Percentiles rank a stretch among this genome's conserved stretches.
Evolutionary conservation across 768 basidiomycete genomes (phyloP).

Genomic region (Panaeolus cyanescens): DNA sequence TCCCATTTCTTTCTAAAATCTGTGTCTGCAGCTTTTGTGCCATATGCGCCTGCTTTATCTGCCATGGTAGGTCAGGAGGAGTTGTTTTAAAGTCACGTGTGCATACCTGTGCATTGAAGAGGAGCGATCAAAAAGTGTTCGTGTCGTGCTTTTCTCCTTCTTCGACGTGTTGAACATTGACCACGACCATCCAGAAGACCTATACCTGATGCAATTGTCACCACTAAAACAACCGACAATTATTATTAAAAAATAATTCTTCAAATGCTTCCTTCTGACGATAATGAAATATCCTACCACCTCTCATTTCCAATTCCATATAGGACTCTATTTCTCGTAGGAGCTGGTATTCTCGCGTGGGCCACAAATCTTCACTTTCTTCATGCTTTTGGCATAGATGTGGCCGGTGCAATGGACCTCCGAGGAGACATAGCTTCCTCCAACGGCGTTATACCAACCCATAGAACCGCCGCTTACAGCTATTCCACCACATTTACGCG

Average conservation of each 20-base stretch:
- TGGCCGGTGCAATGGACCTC: constrained; percentile 69
- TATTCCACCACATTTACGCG: constrained; percentile 42
- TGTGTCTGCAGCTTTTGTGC: constrained; percentile 57
- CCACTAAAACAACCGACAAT: constrained; percentile 6
- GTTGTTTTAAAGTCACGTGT: not conserved
- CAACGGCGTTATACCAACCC: constrained; percentile 25
- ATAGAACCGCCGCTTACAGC: constrained; percentile 31
- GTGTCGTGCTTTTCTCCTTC: too few relatives aligned
- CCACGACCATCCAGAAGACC: not conserved
- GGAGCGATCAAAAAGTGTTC: too few relatives aligned
- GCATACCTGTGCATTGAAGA: not conserved
- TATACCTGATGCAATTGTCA: constrained; percentile 5
- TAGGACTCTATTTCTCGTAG: constrained; percentile 79
- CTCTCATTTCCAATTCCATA: constrained; percentile 86
- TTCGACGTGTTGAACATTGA: too few relatives aligned
- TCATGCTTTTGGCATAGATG: constrained; percentile 72
- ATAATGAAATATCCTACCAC: constrained; percentile 48
- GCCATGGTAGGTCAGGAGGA: constrained; percentile 27
- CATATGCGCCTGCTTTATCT: constrained; percentile 42
- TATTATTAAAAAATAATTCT: constrained; percentile 14
- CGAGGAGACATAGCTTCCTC: constrained; percentile 34
- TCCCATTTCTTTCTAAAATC: constrained; percentile 93
- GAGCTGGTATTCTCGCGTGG: constrained; percentile 86
- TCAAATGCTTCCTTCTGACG: constrained; percentile 16
- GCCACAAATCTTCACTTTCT: constrained; percentile 91